Evolutionary conservation across 768 basidiomycete genomes (phyloP), one percentile per base, ranked within the genome.

Genomic region (Rossbeevera mucosa): DNA sequence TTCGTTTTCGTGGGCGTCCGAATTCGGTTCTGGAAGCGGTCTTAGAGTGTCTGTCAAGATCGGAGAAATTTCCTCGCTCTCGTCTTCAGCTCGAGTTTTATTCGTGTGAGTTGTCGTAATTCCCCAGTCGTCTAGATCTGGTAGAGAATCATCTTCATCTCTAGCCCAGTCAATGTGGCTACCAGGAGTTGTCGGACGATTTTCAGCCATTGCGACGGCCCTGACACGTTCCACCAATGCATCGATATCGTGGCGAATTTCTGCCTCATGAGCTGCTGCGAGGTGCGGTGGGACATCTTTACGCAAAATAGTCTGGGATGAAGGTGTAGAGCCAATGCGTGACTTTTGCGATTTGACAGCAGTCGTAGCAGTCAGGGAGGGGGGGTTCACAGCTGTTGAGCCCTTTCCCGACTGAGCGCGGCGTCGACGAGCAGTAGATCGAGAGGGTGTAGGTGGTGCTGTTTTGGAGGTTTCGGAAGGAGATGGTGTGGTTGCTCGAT

Each of bases 81-180:
- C 59, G 66, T 61, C 63, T 64, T 67, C 55, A 58, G 68, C 50
- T 13, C 44, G 42, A 5, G 38, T 41, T 26, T 52, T 55, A 51
- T 70, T 66, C 18, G 65, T 65, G 50, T 70, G 67, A 18, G 67
- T 69, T 16, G 82, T 74, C 18, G 75, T 75, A 42, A 90, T 79
- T 18, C 85, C 88, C 91, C 91, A 93, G 63, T 93, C 91, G 64
- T 92, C 81, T 24, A 93, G 75, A 68, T 90, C 88, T 5, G 91
- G 90, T 2, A 93, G 73, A 55, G 79, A 83, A 54, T 81, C 80
- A 56, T 92, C 89, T 51, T 93, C 90, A 58, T 91, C 88, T 30
- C 85, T 86, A 38, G 91, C 91, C 91, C 91, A 93, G 68, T 92
- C 89, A 52, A 91, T 86, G 57, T 91, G 88, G 52, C 82, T 87